Conservation (phyloP, 2,329 filamentous ascomycete genomes). For the Rhynchosporium secalis region DNA sequence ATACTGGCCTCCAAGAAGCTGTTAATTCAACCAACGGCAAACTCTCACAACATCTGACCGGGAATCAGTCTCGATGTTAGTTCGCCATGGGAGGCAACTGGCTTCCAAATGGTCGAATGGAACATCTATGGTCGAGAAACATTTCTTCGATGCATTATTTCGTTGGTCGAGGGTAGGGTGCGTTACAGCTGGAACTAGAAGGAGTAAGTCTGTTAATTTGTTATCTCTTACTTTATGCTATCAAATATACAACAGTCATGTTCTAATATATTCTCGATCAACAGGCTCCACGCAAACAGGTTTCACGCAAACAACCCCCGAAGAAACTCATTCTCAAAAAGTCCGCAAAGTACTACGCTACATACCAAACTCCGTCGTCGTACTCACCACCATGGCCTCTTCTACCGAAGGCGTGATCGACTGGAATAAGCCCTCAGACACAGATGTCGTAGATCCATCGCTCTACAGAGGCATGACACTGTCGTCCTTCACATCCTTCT, state of each 20-base stretch:
- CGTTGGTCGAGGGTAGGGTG: slow-evolving; percentile 25
- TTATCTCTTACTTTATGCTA: background rate
- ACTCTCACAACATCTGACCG: background rate
- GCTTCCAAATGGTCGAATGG: slow-evolving; percentile 14
- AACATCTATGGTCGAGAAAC: slow-evolving; percentile 22
- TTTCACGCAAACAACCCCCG: background rate
- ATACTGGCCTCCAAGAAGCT: background rate
- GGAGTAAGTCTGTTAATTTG: background rate
- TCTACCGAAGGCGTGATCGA: background rate
- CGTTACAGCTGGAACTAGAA: slow-evolving; percentile 1
- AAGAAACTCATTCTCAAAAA: slow-evolving; percentile 23
- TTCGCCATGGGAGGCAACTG: slow-evolving; percentile 25
- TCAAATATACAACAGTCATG: background rate
- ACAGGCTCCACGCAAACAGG: background rate
- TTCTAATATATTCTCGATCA: background rate
- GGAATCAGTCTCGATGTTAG: slow-evolving; percentile 24
- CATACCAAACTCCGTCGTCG: slow-evolving; percentile 36
- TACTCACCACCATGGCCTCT: slow-evolving; percentile 31
- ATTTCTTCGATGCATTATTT: slow-evolving; percentile 32
- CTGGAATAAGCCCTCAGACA: background rate
- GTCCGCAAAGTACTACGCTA: slow-evolving; percentile 38
- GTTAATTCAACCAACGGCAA: background rate
- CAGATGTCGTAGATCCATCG: background rate
- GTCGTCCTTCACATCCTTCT: slow-evolving; percentile 40
- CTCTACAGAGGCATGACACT: slow-evolving; percentile 36